Base-by-base conservation (phyloP, 2,329 filamentous ascomycete species). In the Colletotrichum salicis region DNA sequence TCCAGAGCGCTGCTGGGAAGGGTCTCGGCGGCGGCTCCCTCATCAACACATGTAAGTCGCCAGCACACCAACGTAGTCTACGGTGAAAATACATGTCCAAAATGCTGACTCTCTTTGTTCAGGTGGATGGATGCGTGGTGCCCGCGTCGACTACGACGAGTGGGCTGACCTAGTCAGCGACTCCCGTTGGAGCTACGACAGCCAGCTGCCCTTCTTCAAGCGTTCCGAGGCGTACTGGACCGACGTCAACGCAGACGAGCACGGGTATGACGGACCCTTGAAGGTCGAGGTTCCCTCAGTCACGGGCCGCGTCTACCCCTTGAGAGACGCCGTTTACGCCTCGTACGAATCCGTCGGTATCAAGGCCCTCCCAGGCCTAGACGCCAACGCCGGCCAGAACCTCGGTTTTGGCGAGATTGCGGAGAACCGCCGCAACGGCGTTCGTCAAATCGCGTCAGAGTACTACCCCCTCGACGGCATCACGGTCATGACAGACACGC, bases 121-220 rank as follows among this genome's bases (percentile, higher is more conserved):
- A 77, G 82, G 81, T 6, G 78, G 77, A 5, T 85, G 85, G 79
- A 82, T 82, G 29, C 84, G 85, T 35, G 86, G 85, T 2, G 79
- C 81, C 37, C 77, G 78, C 2, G 75, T 77, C 6, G 85, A 87
- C 73, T 88, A 84, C 72, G 81, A 87, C 27, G 78, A 81, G 56
- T 88, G 86, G 86, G 65, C 77, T 22, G 48, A 75, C 15, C 27
- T 76, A 19, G 74, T 79, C 45, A 59, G 56, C 0, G 85, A 88
- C 64, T 59, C 81, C 1, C 76, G 79, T 2, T 89, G 86, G 80
- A 82, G 81, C 70, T 86, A 85, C 67, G 77, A 85, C 4, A 81
- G 81, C 11, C 80, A 88, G 35, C 78, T 84, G 19, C 84, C 84
- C 2, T 89, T 84, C 76, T 82, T 86, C 66, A 77, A 78, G 48